Conservation (phyloP, 2,329 filamentous ascomycete species). For the Botrytis tulipae region DNA sequence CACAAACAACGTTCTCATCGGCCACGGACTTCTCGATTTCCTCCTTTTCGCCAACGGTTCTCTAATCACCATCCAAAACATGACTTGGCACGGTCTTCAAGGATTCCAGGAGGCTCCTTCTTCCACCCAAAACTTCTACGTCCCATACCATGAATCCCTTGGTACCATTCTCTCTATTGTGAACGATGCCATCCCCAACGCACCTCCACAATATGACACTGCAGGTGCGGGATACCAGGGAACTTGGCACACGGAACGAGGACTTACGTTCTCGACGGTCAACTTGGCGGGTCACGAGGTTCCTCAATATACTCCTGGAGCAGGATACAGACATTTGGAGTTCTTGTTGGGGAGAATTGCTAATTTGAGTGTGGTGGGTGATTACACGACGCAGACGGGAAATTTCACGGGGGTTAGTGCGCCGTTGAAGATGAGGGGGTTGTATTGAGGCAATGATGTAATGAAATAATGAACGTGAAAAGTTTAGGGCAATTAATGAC, state of each 20-base stretch:
- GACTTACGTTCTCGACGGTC: slow-evolving; percentile 59
- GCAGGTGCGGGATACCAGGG: slow-evolving; percentile 43
- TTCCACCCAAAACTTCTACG: slow-evolving; percentile 29
- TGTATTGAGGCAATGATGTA: not conserved
- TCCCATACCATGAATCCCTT: slow-evolving; percentile 47
- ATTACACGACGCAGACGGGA: slow-evolving; percentile 35
- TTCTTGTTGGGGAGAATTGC: slow-evolving; percentile 59
- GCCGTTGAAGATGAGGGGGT: slow-evolving; percentile 21
- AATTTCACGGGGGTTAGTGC: slow-evolving; percentile 30
- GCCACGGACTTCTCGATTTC: slow-evolving; percentile 60
- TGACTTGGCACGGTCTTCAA: slow-evolving; percentile 66
- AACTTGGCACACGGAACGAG: slow-evolving; percentile 58
- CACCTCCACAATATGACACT: slow-evolving; percentile 29
- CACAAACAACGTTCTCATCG: slow-evolving; percentile 59
- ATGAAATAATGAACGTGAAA: not conserved
- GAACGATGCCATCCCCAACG: slow-evolving; percentile 25
- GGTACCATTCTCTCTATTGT: slow-evolving; percentile 46
- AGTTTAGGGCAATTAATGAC: not conserved
- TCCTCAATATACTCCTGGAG: slow-evolving; percentile 56
- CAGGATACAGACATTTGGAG: slow-evolving; percentile 59
- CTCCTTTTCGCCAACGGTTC: slow-evolving; percentile 63
- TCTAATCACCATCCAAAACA: slow-evolving; percentile 65
- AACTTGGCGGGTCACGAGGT: slow-evolving; percentile 54
- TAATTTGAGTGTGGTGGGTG: slow-evolving; percentile 41
- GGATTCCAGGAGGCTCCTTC: slow-evolving; percentile 52